Evolutionary conservation across 108 stramenopile species (phyloP).

Genomic region (Pseudonitzschia multistriata): DNA sequence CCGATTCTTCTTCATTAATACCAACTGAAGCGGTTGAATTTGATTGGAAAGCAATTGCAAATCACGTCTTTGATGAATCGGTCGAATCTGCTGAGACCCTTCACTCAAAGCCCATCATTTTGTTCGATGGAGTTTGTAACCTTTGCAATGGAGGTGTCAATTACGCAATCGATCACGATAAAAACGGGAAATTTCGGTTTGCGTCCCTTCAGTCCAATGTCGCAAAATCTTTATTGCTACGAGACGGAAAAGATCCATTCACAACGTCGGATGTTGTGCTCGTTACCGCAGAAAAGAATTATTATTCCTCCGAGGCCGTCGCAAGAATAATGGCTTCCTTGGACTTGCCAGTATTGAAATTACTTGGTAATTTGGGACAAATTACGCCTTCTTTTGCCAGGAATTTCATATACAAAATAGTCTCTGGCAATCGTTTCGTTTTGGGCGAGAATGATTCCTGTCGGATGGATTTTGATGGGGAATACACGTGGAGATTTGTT

Average conservation of each 20-base stretch:
- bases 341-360: conserved; percentile 13
- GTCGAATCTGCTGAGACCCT: background rate
- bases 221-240: conserved; percentile 34
- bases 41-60: conserved; percentile 1
- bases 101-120: conserved; percentile 44
- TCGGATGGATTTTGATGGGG: conserved; percentile 53
- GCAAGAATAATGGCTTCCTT: conserved; percentile 19
- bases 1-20: background rate
- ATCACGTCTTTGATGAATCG: conserved; percentile 2
- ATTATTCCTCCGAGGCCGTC: conserved; percentile 33
- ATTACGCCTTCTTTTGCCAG: conserved; percentile 46
- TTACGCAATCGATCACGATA: conserved; percentile 58
- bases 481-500: conserved; percentile 35
- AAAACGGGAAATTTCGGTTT: conserved; percentile 38
- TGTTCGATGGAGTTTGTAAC: conserved; percentile 75
- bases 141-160: conserved; percentile 68
- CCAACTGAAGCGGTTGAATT: background rate
- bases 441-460: conserved; percentile 60
- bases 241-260: conserved; percentile 20
- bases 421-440: conserved; percentile 49
- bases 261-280: conserved; percentile 18
- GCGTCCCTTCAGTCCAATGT: conserved; percentile 35
- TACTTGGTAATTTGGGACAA: conserved; percentile 23
- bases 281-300: conserved; percentile 14
- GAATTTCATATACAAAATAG: conserved; percentile 51